A percentile compares a stretch with the other conserved stretches of the same genome.
These are phyloP conservation scores for Saccharomycopsis guyanensis DNA, from an alignment of 805 yeast genomes.

Conservation along the genomic window DNA sequence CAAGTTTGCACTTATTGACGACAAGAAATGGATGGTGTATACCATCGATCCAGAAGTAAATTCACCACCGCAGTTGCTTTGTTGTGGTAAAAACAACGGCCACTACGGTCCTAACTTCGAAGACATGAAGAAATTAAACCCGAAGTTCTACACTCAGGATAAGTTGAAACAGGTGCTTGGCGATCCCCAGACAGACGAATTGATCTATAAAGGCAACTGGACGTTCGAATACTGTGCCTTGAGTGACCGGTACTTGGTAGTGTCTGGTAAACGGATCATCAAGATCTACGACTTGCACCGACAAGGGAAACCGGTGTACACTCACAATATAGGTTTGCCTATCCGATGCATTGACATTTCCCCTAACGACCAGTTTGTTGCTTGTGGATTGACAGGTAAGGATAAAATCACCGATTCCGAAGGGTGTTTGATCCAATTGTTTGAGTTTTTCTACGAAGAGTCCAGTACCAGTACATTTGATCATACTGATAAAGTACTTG, in stretches of 20 bases:
- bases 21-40: slow-evolving; percentile 69
- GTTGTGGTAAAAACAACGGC: slow-evolving; percentile 64
- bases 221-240: slow-evolving; percentile 19
- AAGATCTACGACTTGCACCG: slow-evolving; percentile 53
- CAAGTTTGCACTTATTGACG: slow-evolving; percentile 56
- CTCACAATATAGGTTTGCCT: slow-evolving; percentile 64
- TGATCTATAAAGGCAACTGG: slow-evolving; percentile 22
- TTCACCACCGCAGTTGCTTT: slow-evolving; percentile 46
- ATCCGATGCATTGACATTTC: slow-evolving; percentile 73
- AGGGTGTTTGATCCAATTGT: slow-evolving; percentile 18
- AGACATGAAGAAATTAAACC: slow-evolving; percentile 25
- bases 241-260: slow-evolving; percentile 37
- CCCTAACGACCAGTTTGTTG: slow-evolving; percentile 54
- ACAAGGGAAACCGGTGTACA: slow-evolving; percentile 57
- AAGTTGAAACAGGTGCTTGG: slow-evolving; percentile 20
- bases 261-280: slow-evolving; percentile 65
- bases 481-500: neutral
- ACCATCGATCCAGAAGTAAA: slow-evolving; percentile 39
- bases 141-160: slow-evolving; percentile 22
- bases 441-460: slow-evolving; percentile 12
- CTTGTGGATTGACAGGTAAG: slow-evolving; percentile 77
- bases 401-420: slow-evolving; percentile 33
- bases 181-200: slow-evolving; percentile 29
- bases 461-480: neutral
- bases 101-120: slow-evolving; percentile 53